Base-by-base conservation (phyloP, 78 protist species). In the Dictyostelium citrinum region DNA sequence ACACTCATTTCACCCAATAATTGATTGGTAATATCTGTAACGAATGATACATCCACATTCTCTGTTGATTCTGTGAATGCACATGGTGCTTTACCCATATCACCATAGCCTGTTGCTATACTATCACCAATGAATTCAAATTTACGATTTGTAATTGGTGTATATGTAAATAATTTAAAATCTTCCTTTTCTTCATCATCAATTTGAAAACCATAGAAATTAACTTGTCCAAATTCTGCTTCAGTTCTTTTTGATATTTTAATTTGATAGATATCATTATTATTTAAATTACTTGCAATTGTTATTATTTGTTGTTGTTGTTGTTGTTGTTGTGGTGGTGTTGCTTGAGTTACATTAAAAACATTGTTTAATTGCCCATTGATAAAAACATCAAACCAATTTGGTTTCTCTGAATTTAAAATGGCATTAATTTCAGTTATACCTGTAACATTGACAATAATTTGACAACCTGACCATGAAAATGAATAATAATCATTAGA, bases 51-150 rank as follows among this genome's bases (percentile, higher is more conserved):
- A 39, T 39, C 75, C 1, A 60, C 72, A 76, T 92, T 49, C 37
- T 92, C 96, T 31, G 90, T 74, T 12, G 78, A 31, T 22, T 46
- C 78, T 11, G 81, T 45, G 24, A 83, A 92, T 55, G 64, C 11
- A 45, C 84, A 75, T 31, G 85, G 88, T 45, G 78, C 27, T 2
- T 17, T 46, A n/a, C 79, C 96, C 14, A 31, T 41, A 51, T 60
- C 76, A 16, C 96, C 91, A 64, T 81, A 92, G 1, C 93, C 90
- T 3, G 83, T 41, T 2, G 91, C 85, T 6, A 92, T 92, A 60
- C 76, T 45, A 49, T 92, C 96, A n/a, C 96, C 96, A 83, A 92
- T 49, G 45, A 83, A 84, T 43, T 92, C 96, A 20, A 92, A 12
- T 51, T 61, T 29, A 39, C 29, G 33, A 24, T n/a, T 22, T 1